Conservation (phyloP, 805 yeast species). For the Yamadazyma endophytica region DNA sequence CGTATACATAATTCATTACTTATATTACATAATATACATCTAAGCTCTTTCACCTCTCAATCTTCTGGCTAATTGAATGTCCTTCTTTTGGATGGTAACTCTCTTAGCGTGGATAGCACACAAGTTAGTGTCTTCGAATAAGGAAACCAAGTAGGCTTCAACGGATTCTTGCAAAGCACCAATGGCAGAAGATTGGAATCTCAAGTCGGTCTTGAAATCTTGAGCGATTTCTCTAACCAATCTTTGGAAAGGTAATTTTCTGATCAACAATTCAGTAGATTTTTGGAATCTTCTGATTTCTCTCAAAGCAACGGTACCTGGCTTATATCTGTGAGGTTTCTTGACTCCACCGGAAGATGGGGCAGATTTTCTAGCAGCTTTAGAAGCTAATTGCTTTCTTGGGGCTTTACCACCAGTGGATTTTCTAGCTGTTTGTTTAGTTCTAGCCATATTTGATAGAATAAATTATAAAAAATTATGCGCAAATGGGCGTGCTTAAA, state of each 20-base stretch:
- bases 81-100: constrained; percentile 49
- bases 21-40: constrained; percentile 16
- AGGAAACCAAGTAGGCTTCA: constrained; percentile 46
- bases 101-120: constrained; percentile 51
- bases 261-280: constrained; percentile 45
- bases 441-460: constrained; percentile 39
- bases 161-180: constrained; percentile 50
- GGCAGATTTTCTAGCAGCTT: constrained; percentile 50
- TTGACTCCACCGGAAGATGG: constrained; percentile 49
- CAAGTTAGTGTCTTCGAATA: constrained; percentile 48
- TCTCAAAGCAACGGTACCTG: constrained; percentile 51
- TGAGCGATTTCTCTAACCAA: constrained; percentile 48
- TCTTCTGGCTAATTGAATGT: constrained; percentile 49
- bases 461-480: no score
- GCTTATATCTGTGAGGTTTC: constrained; percentile 51
- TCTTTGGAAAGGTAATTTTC: constrained; percentile 50
- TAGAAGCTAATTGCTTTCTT: constrained; percentile 49
- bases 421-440: constrained; percentile 49
- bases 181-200: constrained; percentile 47
- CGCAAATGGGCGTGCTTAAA: no score
- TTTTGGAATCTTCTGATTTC: constrained; percentile 50
- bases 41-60: constrained; percentile 49
- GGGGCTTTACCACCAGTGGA: constrained; percentile 52
- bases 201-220: constrained; percentile 46
- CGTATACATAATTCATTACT: no score